Base-by-base conservation (phyloP, 768 basidiomycete genomes). In the Lentinula lateritia region DNA sequence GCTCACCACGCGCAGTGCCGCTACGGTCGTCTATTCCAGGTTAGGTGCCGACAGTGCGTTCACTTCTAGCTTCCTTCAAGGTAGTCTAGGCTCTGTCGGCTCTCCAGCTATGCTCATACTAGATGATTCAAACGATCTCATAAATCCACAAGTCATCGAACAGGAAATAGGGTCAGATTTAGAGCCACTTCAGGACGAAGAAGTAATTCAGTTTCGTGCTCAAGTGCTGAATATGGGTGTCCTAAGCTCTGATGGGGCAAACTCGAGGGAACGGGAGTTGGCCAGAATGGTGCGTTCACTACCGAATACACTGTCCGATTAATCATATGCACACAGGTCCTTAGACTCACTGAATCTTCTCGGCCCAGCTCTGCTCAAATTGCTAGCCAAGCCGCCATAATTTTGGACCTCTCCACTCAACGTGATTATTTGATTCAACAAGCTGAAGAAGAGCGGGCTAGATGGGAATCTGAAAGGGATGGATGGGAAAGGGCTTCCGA, bases 401-500 rank as follows among this genome's bases (percentile, higher is more conserved):
- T 91, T 66, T 74, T 82, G 3, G 72, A 76, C 1, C 71, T 92
- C 9, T 78, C 75, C 1, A 65, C 72, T 9, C 89, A 92, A 65
- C 80, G 86, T 12, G 83, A 89, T 66, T 80, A 82, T 61, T 66
- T 90, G 12, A 63, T 83, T 2, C 71, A 70, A 20, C 80, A 83
- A 43, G 73, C 78, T 6, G 78, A 83, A 45, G 85, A 88, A 58
- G 84, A 89, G 60, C 78, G 80, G n/a, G 74, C 76, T 6, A 76
- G 81, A 41, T 89, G 85, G 86, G 73, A 82, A 36, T 78, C 82
- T 1, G 89, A 91, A 69, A 79, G 80, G 66, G 82, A 83, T 15
- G 75, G 80, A 2, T 92, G 89, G 86, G 80, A 78, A 5, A 75
- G 89, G 60, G 83, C 80, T 65, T 83, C 88, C 0, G 89, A 91